Evolutionary conservation across 2,329 filamentous ascomycete species (phyloP).

Genomic region (Diaporthe nobilis): DNA sequence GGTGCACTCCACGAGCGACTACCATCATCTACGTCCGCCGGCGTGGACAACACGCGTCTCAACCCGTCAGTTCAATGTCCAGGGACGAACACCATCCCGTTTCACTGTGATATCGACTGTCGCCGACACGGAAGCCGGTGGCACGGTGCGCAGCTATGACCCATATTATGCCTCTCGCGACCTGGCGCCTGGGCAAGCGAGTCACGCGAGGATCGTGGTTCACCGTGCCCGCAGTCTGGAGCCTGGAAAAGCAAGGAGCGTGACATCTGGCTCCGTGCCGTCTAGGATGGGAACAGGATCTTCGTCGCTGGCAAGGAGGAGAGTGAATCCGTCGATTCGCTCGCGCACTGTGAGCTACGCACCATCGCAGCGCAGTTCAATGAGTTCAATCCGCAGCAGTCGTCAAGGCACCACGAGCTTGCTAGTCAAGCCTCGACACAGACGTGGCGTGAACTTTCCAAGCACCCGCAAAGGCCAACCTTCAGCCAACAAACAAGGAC

Average conservation of each 20-base stretch:
- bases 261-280: conserved; percentile 52
- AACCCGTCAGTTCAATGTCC: conserved; percentile 71
- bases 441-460: conserved; percentile 69
- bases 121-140: conserved; percentile 63
- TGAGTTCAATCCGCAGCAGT: conserved; percentile 65
- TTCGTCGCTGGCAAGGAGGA: conserved; percentile 39
- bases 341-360: conserved; percentile 45
- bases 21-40: conserved; percentile 80
- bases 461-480: conserved; percentile 58
- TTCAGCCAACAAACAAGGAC: conserved; percentile 38
- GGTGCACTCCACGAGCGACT: conserved; percentile 90
- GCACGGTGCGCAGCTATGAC: conserved; percentile 79
- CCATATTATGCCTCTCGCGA: conserved; percentile 81
- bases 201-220: conserved; percentile 78
- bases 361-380: conserved; percentile 57
- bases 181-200: conserved; percentile 61
- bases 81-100: conserved; percentile 69
- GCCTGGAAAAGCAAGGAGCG: conserved; percentile 48
- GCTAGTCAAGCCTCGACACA: conserved; percentile 62
- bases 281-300: conserved; percentile 43
- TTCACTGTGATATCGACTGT: conserved; percentile 77
- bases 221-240: conserved; percentile 63
- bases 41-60: conserved; percentile 73
- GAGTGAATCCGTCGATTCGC: conserved; percentile 37
- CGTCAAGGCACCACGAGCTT: conserved; percentile 57